A percentile compares a stretch with the other conserved stretches of the same genome.
Conservation (phyloP, 2,329 filamentous ascomycete species). For the Fusarium xylarioides region DNA sequence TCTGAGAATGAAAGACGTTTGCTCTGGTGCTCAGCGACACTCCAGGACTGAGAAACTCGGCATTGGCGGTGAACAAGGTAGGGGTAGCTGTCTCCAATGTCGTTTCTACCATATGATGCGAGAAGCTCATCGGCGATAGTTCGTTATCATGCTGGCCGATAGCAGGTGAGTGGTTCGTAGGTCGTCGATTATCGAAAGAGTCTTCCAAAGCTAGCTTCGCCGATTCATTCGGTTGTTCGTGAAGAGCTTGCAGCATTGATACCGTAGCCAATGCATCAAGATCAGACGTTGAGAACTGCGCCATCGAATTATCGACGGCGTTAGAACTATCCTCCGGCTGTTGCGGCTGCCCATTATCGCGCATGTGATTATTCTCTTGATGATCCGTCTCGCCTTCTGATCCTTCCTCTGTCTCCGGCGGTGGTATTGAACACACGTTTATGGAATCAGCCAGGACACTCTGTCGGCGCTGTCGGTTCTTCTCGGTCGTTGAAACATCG, state of each 20-base stretch:
- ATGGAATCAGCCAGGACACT: background rate
- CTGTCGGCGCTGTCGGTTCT: background rate
- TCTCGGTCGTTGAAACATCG: background rate
- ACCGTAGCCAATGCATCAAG: background rate
- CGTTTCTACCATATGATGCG: background rate
- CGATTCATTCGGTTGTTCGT: background rate
- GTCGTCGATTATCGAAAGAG: rapidly evolving
- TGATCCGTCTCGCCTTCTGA: background rate
- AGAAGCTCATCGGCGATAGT: background rate
- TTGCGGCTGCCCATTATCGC: rapidly evolving
- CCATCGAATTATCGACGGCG: background rate
- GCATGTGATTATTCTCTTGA: background rate
- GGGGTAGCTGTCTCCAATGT: background rate
- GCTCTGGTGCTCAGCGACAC: background rate
- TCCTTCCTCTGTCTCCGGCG: background rate
- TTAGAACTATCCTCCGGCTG: background rate
- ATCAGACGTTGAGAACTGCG: background rate
- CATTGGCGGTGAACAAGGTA: background rate
- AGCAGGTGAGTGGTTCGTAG: background rate
- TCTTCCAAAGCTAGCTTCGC: background rate
- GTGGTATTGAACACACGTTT: background rate
- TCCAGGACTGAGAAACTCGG: background rate
- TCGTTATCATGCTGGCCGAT: background rate
- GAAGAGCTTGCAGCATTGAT: background rate
- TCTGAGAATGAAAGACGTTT: background rate